Evolutionary conservation across 2,329 filamentous ascomycete genomes (phyloP).

Genomic region (Lizonia empirigonia): DNA sequence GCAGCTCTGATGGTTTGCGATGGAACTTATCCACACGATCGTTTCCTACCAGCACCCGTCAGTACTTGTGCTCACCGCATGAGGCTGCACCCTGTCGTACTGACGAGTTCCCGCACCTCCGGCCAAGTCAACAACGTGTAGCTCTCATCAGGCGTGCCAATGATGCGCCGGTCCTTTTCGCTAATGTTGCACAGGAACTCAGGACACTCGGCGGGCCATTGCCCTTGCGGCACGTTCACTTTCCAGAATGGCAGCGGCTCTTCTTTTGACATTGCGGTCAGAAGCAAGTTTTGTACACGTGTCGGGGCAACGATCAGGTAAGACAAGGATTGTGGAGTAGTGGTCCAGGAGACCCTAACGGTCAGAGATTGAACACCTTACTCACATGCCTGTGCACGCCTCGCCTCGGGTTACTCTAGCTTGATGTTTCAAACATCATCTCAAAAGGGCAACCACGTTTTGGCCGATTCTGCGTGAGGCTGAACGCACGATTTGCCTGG

Average conservation of each 20-base stretch:
- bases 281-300: constrained; percentile 6
- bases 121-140: constrained; percentile 72
- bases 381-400: constrained; percentile 11
- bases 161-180: constrained; percentile 71
- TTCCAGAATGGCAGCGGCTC: constrained; percentile 74
- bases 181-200: constrained; percentile 67
- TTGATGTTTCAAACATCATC: constrained; percentile 12
- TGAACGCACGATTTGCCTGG: not conserved
- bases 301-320: constrained; percentile 9
- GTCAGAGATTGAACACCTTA: constrained; percentile 15
- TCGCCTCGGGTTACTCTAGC: constrained; percentile 8
- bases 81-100: constrained; percentile 28
- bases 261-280: constrained; percentile 33
- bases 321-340: constrained; percentile 20
- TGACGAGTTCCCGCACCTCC: constrained; percentile 65
- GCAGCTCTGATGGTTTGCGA: constrained; percentile 75
- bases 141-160: constrained; percentile 71
- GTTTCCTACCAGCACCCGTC: constrained; percentile 46
- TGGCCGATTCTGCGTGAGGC: constrained; percentile 4
- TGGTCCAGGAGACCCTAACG: constrained; percentile 12
- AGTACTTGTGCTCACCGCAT: constrained; percentile 7
- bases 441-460: not conserved
- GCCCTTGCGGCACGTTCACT: constrained; percentile 70
- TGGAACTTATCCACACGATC: constrained; percentile 80
- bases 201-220: constrained; percentile 72